Conservation (phyloP, 495 filamentous ascomycete genomes). For the Friedmanniomyces endolithicus region DNA sequence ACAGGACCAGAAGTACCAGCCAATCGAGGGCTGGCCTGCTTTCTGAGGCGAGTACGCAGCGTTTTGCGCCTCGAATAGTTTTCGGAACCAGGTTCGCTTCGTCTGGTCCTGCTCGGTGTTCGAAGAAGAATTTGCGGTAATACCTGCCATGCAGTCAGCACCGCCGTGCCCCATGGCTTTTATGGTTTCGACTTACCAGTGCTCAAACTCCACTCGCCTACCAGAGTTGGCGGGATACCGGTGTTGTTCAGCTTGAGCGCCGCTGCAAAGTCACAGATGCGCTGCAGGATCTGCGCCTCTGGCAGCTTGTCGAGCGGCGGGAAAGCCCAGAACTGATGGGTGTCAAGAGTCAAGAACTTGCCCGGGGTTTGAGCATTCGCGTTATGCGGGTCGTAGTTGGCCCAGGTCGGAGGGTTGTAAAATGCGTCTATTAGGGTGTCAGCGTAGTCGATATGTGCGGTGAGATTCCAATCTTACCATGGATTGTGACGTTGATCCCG, state of each 20-base stretch:
- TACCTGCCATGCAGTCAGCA: neutral
- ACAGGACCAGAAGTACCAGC: constrained; percentile 14
- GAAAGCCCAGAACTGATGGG: constrained; percentile 14
- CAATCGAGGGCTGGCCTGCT: constrained; percentile 2
- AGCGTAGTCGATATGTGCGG: neutral
- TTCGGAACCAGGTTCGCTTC: constrained; percentile 11
- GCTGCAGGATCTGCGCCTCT: neutral
- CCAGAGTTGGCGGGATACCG: constrained; percentile 12
- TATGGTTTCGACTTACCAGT: neutral
- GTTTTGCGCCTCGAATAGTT: constrained; percentile 8
- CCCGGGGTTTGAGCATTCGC: neutral
- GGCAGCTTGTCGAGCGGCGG: neutral
- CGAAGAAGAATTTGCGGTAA: neutral
- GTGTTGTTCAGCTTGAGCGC: neutral
- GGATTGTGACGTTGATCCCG: constrained; percentile 13
- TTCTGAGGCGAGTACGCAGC: constrained; percentile 4
- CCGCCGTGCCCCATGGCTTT: too few relatives aligned
- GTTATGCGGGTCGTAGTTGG: constrained; percentile 8
- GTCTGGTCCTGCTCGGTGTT: neutral
- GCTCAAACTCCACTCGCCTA: constrained; percentile 12
- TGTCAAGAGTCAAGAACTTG: constrained; percentile 2
- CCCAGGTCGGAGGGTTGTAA: constrained; percentile 9
- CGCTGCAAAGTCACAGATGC: constrained; percentile 2
- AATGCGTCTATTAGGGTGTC: neutral
- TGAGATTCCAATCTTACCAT: neutral